Conservation (phyloP, 208 protist species). For the Giardia duodenalis region DNA sequence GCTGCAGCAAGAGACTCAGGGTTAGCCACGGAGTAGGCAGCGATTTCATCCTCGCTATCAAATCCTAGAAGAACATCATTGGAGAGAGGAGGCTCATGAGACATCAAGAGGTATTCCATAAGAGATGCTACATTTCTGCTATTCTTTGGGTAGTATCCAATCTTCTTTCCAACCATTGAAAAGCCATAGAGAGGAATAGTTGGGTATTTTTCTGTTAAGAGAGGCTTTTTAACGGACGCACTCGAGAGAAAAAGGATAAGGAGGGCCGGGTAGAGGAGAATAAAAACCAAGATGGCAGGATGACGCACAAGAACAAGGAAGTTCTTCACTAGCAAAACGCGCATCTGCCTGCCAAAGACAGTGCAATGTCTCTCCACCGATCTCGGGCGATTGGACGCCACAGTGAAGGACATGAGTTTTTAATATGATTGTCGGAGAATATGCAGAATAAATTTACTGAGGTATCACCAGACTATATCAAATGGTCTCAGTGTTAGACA, state of each 20-base stretch:
- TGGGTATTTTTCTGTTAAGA: background rate
- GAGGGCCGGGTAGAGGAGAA: background rate
- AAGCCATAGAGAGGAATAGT: background rate
- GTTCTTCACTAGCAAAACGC: background rate
- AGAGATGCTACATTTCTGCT: background rate
- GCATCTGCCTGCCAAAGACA: background rate
- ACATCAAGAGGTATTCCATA: background rate
- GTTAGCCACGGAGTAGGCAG: no score
- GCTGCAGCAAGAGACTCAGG: background rate
- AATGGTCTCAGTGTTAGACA: no score
- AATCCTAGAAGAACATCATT: background rate
- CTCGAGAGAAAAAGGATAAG: background rate
- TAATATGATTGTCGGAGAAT: no score
- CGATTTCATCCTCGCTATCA: background rate
- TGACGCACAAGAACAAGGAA: conserved; percentile 20
- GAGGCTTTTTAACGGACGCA: background rate
- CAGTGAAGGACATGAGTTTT: no score
- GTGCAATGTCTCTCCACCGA: background rate
- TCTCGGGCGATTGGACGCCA: no score
- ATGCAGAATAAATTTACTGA: no score
- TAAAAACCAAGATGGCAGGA: background rate
- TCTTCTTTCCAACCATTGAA: background rate
- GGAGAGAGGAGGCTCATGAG: background rate
- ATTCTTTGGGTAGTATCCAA: background rate
- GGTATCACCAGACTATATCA: no score